Percentiles rank a stretch among this genome's conserved stretches.
phyloP scores from a whole-genome alignment of 2,329 filamentous ascomycete species.

The Diaporthe caulivora region DNA sequence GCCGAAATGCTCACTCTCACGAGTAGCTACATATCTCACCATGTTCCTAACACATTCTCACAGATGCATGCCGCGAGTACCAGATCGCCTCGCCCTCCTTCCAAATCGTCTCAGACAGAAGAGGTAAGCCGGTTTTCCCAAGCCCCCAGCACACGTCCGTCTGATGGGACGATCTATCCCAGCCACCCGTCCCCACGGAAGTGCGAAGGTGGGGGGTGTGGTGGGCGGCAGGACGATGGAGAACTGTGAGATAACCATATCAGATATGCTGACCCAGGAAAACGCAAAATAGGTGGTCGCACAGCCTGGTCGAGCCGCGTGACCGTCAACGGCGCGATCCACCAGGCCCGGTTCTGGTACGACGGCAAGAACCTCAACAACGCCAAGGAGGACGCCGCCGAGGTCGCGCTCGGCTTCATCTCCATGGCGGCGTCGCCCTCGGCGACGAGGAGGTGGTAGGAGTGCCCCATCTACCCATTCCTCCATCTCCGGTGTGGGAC shows the following conservation, averaged over 20 bases:
- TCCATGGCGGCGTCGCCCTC: slow-evolving; percentile 51
- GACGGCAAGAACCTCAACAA: slow-evolving; percentile 90
- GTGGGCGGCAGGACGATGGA: neutral
- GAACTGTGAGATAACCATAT: too few relatives aligned
- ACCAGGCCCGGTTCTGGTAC: slow-evolving; percentile 89
- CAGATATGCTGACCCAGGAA: slow-evolving; percentile 13
- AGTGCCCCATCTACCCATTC: fast-evolving
- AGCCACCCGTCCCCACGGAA: neutral
- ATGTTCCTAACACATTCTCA: slow-evolving; percentile 5
- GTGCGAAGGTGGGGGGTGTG: neutral
- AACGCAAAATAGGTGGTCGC: slow-evolving; percentile 75
- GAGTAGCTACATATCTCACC: neutral
- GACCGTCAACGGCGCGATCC: slow-evolving; percentile 73
- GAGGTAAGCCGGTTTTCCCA: slow-evolving; percentile 46
- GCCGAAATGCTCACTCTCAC: neutral
- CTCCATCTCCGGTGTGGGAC: neutral
- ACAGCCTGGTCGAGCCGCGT: slow-evolving; percentile 92
- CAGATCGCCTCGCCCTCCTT: slow-evolving; percentile 48
- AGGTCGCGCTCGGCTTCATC: slow-evolving; percentile 77
- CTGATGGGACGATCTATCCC: neutral
- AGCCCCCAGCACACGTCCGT: neutral
- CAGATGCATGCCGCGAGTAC: slow-evolving; percentile 49
- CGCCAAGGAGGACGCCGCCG: slow-evolving; percentile 90
- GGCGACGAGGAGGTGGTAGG: slow-evolving; percentile 48
- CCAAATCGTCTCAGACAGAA: slow-evolving; percentile 50